Evolutionary conservation across 495 filamentous ascomycete genomes (phyloP), one percentile per base, ranked within the genome.

Genomic region (Neurospora terricola): DNA sequence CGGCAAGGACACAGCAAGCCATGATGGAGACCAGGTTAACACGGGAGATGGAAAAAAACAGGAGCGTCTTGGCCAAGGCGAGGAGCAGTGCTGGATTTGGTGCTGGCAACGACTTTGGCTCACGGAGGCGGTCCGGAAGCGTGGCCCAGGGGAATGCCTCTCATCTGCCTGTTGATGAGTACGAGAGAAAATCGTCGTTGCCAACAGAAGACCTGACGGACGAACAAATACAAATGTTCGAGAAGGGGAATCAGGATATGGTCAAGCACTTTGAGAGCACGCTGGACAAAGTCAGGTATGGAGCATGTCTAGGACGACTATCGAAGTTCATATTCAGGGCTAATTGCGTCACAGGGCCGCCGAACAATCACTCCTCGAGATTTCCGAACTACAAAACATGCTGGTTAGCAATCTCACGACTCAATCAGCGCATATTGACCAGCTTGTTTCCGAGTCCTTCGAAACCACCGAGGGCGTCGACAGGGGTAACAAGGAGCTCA

Each of bases 1-100:
- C 89, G 14, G 90, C 90, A 39, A 84, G 88, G 80, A 88, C 91
- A 74, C 94, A 98, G 84, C 87, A 92, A 71, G 85, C 83, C 69
- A 97, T 98, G 93, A 96, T 98, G 84, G 96, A 97, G 82, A 91
- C 91, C 78, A 82, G 96, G 77, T 81, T 98, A 73, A 88, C 88
- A 78, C 83, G 96, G 72, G 92, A 94, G 78, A 85, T 94, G 78
- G 96, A 98, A 85, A 93, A 90, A 87, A 94, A 90, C 80, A 93
- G 91, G 83, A 96, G 92, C 80, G 87, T 95, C 69, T 81, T 97
- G 73, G 92, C 94, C 73, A 96, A 92, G 78, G 85, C 86, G 12
- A 80, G 85, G 48, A 81, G 73, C 9, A 54, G 70, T 71, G 70
- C 68, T 45, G 54, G 54, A 30, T 30, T 30, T 12, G 23, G 69